A percentile compares a stretch with the other conserved stretches of the same genome.
These are phyloP conservation scores for Sarcodon aspratus DNA, from an alignment of 768 basidiomycete genomes.

Conservation along the genomic window DNA sequence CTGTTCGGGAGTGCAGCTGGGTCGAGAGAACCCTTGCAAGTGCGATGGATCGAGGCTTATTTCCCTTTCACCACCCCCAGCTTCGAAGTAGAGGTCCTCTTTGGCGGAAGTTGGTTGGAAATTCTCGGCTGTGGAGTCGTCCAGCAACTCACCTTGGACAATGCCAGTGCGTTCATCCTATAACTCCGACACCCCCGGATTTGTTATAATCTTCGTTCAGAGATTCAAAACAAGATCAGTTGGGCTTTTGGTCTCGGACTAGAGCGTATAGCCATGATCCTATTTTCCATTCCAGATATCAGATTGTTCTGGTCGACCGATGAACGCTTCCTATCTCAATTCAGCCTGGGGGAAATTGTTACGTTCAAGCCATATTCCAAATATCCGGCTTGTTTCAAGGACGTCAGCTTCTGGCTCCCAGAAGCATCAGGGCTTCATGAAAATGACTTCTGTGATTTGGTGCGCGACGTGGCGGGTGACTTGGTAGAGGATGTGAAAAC, in stretches of 20 bases:
- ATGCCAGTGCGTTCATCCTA: constrained; percentile 59
- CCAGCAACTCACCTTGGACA: constrained; percentile 74
- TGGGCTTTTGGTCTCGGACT: constrained; percentile 99
- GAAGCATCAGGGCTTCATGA: constrained; percentile 53
- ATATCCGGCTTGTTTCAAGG: constrained; percentile 89
- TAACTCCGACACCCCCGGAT: constrained; percentile 83
- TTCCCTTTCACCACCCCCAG: constrained; percentile 98
- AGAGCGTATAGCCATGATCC: constrained; percentile 95
- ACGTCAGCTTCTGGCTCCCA: constrained; percentile 89
- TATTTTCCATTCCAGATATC: constrained; percentile 95
- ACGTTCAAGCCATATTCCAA: constrained; percentile 88
- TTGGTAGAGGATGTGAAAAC: constrained; percentile 82
- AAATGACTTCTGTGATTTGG: constrained; percentile 94
- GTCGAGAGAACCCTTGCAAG: constrained; percentile 55
- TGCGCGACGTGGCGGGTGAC: constrained; percentile 88
- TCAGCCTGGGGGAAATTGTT: constrained; percentile 61
- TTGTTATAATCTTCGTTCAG: constrained; percentile 44
- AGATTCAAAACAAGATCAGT: constrained; percentile 72
- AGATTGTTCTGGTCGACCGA: constrained; percentile 96
- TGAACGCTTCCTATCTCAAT: constrained; percentile 79
- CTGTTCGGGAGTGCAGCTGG: constrained; percentile 60
- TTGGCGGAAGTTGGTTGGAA: constrained; percentile 93
- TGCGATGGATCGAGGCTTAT: constrained; percentile 96
- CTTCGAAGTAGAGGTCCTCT: constrained; percentile 97
- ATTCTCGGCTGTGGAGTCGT: constrained; percentile 92